Conservation (phyloP, 2,329 filamentous ascomycete species). For the Alternaria novae-zelandiae region DNA sequence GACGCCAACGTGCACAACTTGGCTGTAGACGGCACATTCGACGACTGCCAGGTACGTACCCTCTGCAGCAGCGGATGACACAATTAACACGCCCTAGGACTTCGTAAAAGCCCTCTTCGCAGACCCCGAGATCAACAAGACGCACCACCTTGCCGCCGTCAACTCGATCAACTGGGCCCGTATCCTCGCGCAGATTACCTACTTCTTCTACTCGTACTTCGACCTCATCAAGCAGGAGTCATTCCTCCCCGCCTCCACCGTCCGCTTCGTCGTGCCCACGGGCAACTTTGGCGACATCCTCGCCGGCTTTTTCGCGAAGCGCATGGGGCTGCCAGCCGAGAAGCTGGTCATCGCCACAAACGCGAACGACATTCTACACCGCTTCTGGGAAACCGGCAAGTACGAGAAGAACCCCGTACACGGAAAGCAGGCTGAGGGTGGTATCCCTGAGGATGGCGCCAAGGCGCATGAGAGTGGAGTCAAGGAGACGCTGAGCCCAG, state of each 20-base stretch:
- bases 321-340: constrained; percentile 86
- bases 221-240: constrained; percentile 67
- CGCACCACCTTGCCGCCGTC: constrained; percentile 85
- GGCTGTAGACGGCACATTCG: constrained; percentile 87
- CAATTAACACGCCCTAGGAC: constrained; percentile 62
- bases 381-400: constrained; percentile 88
- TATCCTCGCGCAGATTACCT: constrained; percentile 94
- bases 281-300: constrained; percentile 98
- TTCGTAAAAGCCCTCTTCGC: constrained; percentile 93
- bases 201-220: constrained; percentile 97
- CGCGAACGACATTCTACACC: constrained; percentile 94
- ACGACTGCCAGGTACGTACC: constrained; percentile 80
- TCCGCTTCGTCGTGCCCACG: constrained; percentile 89
- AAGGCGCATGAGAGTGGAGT: constrained; percentile 74
- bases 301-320: constrained; percentile 88
- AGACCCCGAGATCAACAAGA: constrained; percentile 81
- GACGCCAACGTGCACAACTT: constrained; percentile 94
- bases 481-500: constrained; percentile 89
- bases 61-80: neutral
- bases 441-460: constrained; percentile 61
- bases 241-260: constrained; percentile 66
- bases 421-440: constrained; percentile 63
- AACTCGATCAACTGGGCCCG: constrained; percentile 97
- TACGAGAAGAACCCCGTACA: constrained; percentile 84
- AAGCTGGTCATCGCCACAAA: constrained; percentile 94